These are phyloP conservation scores for Pontederia crassipes DNA, from an alignment of 176 grass and related monocot genomes.

Conservation along the genomic window DNA sequence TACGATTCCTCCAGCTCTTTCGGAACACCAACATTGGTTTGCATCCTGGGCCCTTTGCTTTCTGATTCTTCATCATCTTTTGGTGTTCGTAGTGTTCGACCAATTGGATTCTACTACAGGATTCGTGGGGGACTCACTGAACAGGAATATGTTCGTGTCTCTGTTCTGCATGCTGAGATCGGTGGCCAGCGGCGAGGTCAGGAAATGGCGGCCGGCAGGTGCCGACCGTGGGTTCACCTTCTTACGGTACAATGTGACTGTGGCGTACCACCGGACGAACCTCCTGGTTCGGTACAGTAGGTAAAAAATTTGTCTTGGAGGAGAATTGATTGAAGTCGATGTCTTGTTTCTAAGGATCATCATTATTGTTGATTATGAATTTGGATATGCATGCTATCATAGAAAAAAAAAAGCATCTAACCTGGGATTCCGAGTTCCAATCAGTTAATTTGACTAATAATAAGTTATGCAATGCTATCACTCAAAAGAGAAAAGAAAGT, in stretches of 20 bases:
- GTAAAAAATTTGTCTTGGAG: slow-evolving; percentile 31
- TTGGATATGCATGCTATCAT: too few species aligned
- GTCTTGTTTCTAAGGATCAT: too few species aligned
- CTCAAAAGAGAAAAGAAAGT: too few species aligned
- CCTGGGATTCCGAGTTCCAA: too few species aligned
- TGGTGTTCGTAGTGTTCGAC: background rate
- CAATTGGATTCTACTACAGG: slow-evolving; percentile 30
- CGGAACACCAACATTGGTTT: slow-evolving; percentile 61
- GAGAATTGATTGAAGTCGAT: too few species aligned
- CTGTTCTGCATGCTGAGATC: slow-evolving; percentile 81
- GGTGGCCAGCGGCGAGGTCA: slow-evolving; percentile 38
- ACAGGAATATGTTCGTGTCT: slow-evolving; percentile 83
- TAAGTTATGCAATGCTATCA: too few species aligned
- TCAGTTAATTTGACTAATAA: too few species aligned
- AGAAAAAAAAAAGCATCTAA: too few species aligned
- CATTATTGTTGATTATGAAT: too few species aligned
- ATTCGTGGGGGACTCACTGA: slow-evolving; percentile 93
- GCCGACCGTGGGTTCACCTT: slow-evolving; percentile 90
- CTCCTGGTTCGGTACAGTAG: slow-evolving; percentile 84
- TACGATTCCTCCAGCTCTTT: slow-evolving; percentile 47
- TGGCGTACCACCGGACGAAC: slow-evolving; percentile 88
- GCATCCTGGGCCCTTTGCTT: background rate
- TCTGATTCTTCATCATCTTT: background rate
- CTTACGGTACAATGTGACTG: slow-evolving; percentile 66
- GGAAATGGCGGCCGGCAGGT: slow-evolving; percentile 70